A percentile compares a stretch with the other conserved stretches of the same genome.
Evolutionary conservation across 306 rosid species (phyloP).

Genomic region (Begonia loranthoides): DNA sequence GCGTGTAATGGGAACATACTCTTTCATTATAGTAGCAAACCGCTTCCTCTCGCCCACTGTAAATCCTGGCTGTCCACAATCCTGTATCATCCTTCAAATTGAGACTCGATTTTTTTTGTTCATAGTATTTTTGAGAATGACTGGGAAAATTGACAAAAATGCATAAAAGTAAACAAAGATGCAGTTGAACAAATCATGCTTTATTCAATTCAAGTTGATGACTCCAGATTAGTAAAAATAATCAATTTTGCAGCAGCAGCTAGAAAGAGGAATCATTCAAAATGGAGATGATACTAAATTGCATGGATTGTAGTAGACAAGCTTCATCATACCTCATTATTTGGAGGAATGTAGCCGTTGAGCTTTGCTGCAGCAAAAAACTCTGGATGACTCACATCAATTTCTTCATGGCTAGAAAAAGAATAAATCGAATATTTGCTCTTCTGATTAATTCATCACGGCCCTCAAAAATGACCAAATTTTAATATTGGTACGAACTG

Average conservation of each 20-base stretch:
- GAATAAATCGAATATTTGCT: too few species aligned
- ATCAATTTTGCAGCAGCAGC: too few species aligned
- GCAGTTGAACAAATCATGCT: too few species aligned
- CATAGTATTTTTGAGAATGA: neutral
- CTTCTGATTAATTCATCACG: too few species aligned
- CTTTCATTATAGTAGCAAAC: slow-evolving; percentile 64
- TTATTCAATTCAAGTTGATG: too few species aligned
- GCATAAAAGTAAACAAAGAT: too few species aligned
- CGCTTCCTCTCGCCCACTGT: slow-evolving; percentile 80
- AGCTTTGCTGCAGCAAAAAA: slow-evolving; percentile 75
- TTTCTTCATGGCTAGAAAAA: slow-evolving; percentile 90
- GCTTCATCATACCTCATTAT: slow-evolving; percentile 46
- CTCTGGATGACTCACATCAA: slow-evolving; percentile 94
- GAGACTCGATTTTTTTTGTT: slow-evolving; percentile 4
- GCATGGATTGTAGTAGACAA: too few species aligned
- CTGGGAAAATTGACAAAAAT: neutral
- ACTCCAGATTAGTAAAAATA: too few species aligned
- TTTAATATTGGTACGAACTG: too few species aligned
- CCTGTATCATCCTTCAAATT: slow-evolving; percentile 38
- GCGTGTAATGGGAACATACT: slow-evolving; percentile 34
- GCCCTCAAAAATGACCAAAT: too few species aligned
- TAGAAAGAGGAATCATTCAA: too few species aligned
- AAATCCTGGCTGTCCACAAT: slow-evolving; percentile 94
- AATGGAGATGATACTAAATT: too few species aligned
- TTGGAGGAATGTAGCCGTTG: slow-evolving; percentile 78